These are phyloP conservation scores for Xanthoconium purpureum DNA, from an alignment of 768 basidiomycete species.

Conservation along the genomic window DNA sequence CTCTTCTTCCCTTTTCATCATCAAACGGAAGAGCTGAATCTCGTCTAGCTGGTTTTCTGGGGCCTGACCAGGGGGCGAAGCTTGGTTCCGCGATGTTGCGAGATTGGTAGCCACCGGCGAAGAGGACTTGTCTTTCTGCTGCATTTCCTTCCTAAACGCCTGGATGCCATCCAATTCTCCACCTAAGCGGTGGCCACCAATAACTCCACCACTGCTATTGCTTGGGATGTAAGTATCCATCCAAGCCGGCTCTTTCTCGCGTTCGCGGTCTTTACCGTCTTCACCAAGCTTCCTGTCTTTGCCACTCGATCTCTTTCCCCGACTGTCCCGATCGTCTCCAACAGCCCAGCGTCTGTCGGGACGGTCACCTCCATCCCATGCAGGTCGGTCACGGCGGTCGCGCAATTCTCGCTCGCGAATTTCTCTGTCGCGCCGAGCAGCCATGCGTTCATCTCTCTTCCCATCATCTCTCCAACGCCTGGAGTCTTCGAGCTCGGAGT, in stretches of 20 bases:
- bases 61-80: slow-evolving; percentile 16
- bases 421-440: slow-evolving; percentile 57
- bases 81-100: slow-evolving; percentile 18
- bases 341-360: slow-evolving; percentile 49
- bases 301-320: slow-evolving; percentile 54
- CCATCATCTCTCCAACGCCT: slow-evolving; percentile 83
- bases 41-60: slow-evolving; percentile 60
- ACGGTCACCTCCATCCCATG: slow-evolving; percentile 52
- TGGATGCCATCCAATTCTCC: slow-evolving; percentile 83
- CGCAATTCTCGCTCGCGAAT: slow-evolving; percentile 33
- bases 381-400: slow-evolving; percentile 45
- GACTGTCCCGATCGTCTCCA: slow-evolving; percentile 67
- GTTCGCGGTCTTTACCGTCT: slow-evolving; percentile 47
- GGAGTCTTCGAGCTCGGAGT: slow-evolving; percentile 60
- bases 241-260: slow-evolving; percentile 89
- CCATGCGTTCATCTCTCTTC: slow-evolving; percentile 71
- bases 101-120: slow-evolving; percentile 12
- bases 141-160: slow-evolving; percentile 83
- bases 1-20: slow-evolving; percentile 78
- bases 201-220: slow-evolving; percentile 53
- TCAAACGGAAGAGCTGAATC: slow-evolving; percentile 76
- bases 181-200: slow-evolving; percentile 55
- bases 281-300: slow-evolving; percentile 57
- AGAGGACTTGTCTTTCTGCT: slow-evolving; percentile 63
- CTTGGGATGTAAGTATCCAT: slow-evolving; percentile 84